Evolutionary conservation across 1,284 basidiomycete species (phyloP), one percentile per base, ranked within the genome.

Genomic region (Pseudozyma pruni): DNA sequence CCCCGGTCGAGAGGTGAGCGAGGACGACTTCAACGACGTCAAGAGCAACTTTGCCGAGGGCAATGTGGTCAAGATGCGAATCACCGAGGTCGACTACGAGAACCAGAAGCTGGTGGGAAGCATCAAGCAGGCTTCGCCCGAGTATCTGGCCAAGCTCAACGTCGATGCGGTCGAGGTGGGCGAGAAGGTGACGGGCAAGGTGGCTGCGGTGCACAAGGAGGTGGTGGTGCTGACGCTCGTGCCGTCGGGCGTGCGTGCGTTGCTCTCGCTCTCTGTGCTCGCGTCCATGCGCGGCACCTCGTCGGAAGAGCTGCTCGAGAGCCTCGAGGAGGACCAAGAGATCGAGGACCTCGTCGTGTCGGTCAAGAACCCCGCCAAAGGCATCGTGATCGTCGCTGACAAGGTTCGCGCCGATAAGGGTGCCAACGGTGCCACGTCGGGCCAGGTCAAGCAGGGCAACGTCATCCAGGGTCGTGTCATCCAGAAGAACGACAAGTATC

Each of bases 321-420:
- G 85, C 4, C 84, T 98, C 44, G 88, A 90, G 75, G 84, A 86
- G 34, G 92, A 91, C 16, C 90, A 93, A 50, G 86, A 86, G 66
- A 83, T 98, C 20, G 85, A 89, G 13, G 89, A 91, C 44, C 86
- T 98, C 6, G 88, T 92, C 4, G 91, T 98, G 17, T 90, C 94
- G 22, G 91, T 92, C n/a, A 91, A 92, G 75, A 94, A 93, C 81
- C 85, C 88, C 1, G 93, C 92, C 72, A 93, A 92, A 75, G 89
- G 90, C 13, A 86, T 98, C 55, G 90, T 97, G 57, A 90, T 97
- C 62, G 57, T 74, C 17, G 73, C 72, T 16, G 53, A 66, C 57
- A 64, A 71, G 57, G 61, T 71, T 7, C 56, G 68, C 9, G 31
- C 33, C 4, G 43, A 42, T 13, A 39, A 32, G 1, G 56, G 25